Conservation (phyloP, 306 rosid genomes). For the Ziziphus jujuba region DNA sequence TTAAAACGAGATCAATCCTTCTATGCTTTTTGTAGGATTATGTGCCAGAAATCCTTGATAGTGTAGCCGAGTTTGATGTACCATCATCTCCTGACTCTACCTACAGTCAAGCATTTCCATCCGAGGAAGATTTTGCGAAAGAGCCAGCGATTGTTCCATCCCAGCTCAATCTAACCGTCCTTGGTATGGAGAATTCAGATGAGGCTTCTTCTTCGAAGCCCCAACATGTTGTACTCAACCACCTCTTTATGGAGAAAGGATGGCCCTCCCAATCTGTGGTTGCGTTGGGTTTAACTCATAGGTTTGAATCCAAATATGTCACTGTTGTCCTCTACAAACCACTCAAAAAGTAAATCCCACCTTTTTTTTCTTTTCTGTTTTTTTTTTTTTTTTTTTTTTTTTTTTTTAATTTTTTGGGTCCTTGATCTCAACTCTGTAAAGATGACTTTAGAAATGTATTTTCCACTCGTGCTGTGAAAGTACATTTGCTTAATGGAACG, state of each 20-base stretch:
- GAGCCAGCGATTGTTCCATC: slow-evolving; percentile 79
- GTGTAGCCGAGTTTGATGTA: slow-evolving; percentile 72
- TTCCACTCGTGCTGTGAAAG: slow-evolving; percentile 9
- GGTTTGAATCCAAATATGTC: slow-evolving; percentile 83
- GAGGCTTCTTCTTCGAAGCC: slow-evolving; percentile 65
- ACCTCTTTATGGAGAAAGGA: slow-evolving; percentile 81
- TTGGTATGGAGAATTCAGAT: slow-evolving; percentile 61
- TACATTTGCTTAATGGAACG: slow-evolving; percentile 5
- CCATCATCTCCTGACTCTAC: slow-evolving; percentile 85
- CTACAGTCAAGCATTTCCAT: slow-evolving; percentile 63
- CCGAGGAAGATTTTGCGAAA: slow-evolving; percentile 81
- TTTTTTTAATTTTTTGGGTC: too few relatives aligned
- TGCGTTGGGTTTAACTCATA: slow-evolving; percentile 86
- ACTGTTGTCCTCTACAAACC: slow-evolving; percentile 94
- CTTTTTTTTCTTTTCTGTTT: slow-evolving; percentile 6
- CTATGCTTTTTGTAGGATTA: slow-evolving; percentile 55
- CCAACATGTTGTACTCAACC: slow-evolving; percentile 87
- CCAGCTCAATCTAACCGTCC: slow-evolving; percentile 76
- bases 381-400: too few relatives aligned
- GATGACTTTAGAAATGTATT: slow-evolving; percentile 7
- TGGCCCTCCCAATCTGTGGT: slow-evolving; percentile 85
- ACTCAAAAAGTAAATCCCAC: slow-evolving; percentile 50
- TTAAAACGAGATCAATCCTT: not conserved
- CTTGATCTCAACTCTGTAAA: slow-evolving; percentile 55
- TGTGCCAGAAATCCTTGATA: slow-evolving; percentile 70